Conservation (phyloP, 345 rosid species). For the Citrus mangshanensis region DNA sequence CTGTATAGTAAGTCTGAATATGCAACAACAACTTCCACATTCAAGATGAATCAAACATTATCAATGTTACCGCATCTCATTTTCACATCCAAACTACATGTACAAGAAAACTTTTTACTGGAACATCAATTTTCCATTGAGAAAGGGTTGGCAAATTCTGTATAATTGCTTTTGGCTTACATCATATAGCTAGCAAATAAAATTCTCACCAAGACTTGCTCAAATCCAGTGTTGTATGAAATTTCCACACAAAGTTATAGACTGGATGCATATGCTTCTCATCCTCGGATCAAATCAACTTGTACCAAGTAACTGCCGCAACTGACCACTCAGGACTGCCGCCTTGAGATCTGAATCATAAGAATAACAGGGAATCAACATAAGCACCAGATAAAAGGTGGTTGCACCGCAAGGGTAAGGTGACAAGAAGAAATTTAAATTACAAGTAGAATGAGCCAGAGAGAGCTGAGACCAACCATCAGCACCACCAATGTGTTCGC, state of each 20-base stretch:
- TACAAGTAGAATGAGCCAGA: not conserved
- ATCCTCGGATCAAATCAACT: constrained; percentile 15
- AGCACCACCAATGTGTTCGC: constrained; percentile 89
- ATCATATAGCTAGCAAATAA: not conserved
- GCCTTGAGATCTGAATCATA: constrained; percentile 50
- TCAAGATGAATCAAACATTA: not conserved
- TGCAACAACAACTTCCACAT: not conserved
- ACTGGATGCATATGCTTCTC: not conserved
- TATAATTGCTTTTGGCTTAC: not conserved
- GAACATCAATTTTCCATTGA: not conserved
- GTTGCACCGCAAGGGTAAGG: not conserved
- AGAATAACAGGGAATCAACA: constrained; percentile 1
- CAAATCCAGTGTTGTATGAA: not conserved
- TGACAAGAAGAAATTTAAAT: not conserved
- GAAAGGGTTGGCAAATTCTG: not conserved
- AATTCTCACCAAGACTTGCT: not conserved
- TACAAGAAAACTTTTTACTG: not conserved
- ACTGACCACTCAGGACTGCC: constrained; percentile 40
- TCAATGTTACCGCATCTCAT: not conserved
- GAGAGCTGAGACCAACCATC: constrained; percentile 46
- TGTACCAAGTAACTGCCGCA: constrained; percentile 45
- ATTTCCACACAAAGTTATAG: not conserved
- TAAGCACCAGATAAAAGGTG: not conserved
- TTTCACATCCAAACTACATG: not conserved
- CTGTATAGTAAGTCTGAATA: too few relatives aligned